A percentile compares a stretch with the other conserved stretches of the same genome.
phyloP scores from a whole-genome alignment of 1,139 yeast genomes.

The Taphrina confusa region DNA sequence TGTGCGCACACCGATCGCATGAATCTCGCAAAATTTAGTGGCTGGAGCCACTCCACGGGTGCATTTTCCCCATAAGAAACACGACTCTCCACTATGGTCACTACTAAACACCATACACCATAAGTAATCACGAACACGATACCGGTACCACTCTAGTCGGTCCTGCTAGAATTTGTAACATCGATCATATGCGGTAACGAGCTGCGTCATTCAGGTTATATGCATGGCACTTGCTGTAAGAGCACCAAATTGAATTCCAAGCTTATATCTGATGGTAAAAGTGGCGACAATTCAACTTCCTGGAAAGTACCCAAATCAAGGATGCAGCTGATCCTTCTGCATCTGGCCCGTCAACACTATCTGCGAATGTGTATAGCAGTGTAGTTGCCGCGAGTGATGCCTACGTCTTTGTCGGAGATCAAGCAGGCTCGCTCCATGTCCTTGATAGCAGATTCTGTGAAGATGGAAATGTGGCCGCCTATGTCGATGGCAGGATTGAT shows the following conservation, averaged over 20 bases:
- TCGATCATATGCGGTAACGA: no score
- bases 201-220: no score
- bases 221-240: conserved; percentile 11
- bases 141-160: no score
- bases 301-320: conserved; percentile 76
- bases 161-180: no score
- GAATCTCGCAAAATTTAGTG: no score
- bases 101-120: no score
- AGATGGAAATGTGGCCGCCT: conserved; percentile 59
- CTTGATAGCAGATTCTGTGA: conserved; percentile 56
- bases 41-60: no score
- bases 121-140: no score
- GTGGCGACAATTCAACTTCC: conserved; percentile 91
- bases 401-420: conserved; percentile 61
- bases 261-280: conserved; percentile 23
- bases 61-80: no score
- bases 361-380: conserved; percentile 43
- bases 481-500: conserved; percentile 59
- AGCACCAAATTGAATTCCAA: not conserved
- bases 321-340: conserved; percentile 29
- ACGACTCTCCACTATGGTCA: no score
- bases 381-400: conserved; percentile 50
- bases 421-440: conserved; percentile 59
- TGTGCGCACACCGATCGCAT: no score
- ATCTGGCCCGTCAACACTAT: conserved; percentile 67